These are phyloP conservation scores for Litsea cubeba DNA, from an alignment of 164 flowering plant genomes.

Conservation along the genomic window DNA sequence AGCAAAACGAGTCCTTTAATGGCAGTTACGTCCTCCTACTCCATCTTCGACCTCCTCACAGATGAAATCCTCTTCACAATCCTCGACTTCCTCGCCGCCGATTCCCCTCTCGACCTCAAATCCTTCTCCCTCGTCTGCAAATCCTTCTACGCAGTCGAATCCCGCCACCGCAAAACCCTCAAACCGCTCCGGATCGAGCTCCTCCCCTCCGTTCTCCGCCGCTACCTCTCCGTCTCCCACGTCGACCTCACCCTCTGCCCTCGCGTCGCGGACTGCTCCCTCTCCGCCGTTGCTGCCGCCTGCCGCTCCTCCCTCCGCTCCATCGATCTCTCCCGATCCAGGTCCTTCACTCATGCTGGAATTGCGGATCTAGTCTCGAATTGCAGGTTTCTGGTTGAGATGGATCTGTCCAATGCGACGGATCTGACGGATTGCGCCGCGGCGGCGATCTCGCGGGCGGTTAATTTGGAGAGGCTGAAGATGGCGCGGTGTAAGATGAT, in stretches of 20 bases:
- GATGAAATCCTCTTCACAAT: conserved; percentile 51
- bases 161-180: conserved; percentile 43
- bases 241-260: conserved; percentile 76
- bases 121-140: conserved; percentile 53
- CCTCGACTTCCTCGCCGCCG: conserved; percentile 37
- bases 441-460: conserved; percentile 61
- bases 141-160: conserved; percentile 37
- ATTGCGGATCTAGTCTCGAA: conserved; percentile 36
- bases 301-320: conserved; percentile 33
- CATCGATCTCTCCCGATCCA: conserved; percentile 60
- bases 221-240: conserved; percentile 41
- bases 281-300: conserved; percentile 29
- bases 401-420: conserved; percentile 67
- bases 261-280: conserved; percentile 45
- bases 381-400: conserved; percentile 53
- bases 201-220: conserved; percentile 31
- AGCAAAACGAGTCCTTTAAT: not conserved
- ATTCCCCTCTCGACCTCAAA: conserved; percentile 33
- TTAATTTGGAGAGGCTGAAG: conserved; percentile 66
- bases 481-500: conserved; percentile 68
- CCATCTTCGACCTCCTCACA: conserved; percentile 44
- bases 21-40: conserved; percentile 8
- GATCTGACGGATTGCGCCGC: conserved; percentile 58
- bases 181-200: conserved; percentile 41
- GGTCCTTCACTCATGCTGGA: conserved; percentile 49